These are phyloP conservation scores for Aegilops umbellulata DNA, from an alignment of 176 grass and related monocot genomes.

Conservation along the genomic window DNA sequence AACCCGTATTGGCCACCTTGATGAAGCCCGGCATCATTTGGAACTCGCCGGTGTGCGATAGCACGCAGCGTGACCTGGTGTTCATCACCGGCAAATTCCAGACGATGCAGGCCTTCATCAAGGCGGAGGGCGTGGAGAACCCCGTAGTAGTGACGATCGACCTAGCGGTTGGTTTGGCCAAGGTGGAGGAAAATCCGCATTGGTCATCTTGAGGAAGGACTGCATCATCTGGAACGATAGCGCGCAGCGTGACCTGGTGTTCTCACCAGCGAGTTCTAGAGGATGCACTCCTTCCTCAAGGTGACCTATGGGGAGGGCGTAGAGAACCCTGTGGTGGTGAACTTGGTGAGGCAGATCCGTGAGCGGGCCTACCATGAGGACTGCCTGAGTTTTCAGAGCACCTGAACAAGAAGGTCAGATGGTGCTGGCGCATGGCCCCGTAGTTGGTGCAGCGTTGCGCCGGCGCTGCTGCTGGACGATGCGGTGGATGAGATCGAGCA, in stretches of 20 bases:
- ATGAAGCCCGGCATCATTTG: too few relatives aligned
- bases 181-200: too few relatives aligned
- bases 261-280: neutral
- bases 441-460: neutral
- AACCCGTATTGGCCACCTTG: too few relatives aligned
- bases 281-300: neutral
- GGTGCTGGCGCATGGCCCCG: neutral
- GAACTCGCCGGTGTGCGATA: too few relatives aligned
- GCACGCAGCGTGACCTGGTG: too few relatives aligned
- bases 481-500: neutral
- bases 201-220: too few relatives aligned
- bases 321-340: neutral
- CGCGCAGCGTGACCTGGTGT: neutral
- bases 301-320: neutral
- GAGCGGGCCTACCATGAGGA: neutral
- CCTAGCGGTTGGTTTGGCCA: too few relatives aligned
- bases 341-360: neutral
- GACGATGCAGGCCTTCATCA: too few relatives aligned
- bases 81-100: too few relatives aligned
- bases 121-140: too few relatives aligned
- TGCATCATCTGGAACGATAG: too few relatives aligned
- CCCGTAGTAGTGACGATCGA: too few relatives aligned
- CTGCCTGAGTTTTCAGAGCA: neutral
- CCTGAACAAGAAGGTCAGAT: neutral
- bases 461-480: neutral